A percentile compares a stretch with the other conserved stretches of the same genome.
These are phyloP conservation scores for Volvariella volvacea DNA, from an alignment of 1,284 basidiomycete genomes.

Conservation along the genomic window DNA sequence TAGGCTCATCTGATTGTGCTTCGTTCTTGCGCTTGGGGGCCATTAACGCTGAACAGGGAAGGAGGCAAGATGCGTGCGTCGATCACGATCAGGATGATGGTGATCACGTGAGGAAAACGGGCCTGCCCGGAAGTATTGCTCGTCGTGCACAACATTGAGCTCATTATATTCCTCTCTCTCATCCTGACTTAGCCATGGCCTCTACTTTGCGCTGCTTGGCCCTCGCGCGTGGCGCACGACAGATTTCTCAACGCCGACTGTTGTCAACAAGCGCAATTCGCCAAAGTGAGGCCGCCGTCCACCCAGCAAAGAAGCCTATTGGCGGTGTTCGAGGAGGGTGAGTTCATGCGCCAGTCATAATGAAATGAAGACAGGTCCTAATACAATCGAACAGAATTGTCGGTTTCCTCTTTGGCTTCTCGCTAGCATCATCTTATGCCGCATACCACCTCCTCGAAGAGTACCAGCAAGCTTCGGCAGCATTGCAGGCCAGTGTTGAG, in stretches of 20 bases:
- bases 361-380: constrained; percentile 10
- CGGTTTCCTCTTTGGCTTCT: constrained; percentile 88
- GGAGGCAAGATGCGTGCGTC: not conserved
- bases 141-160: constrained; percentile 6
- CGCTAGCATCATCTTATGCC: constrained; percentile 75
- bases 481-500: constrained; percentile 81
- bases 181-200: constrained; percentile 24
- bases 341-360: constrained; percentile 23
- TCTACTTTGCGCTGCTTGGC: constrained; percentile 30
- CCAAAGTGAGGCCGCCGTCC: constrained; percentile 44
- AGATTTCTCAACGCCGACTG: constrained; percentile 20
- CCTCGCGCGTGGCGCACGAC: constrained; percentile 16
- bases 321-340: constrained; percentile 85
- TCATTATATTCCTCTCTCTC: not conserved
- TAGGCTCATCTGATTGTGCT: constrained; percentile 27
- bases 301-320: constrained; percentile 68
- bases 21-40: constrained; percentile 45
- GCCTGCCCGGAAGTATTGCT: not conserved
- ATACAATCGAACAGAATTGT: constrained; percentile 52
- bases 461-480: constrained; percentile 80
- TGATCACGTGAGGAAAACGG: constrained; percentile 4
- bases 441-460: constrained; percentile 87
- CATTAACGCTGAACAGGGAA: constrained; percentile 25
- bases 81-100: no score
- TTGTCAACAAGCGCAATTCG: constrained; percentile 34